A percentile compares a stretch with the other conserved stretches of the same genome.
These are phyloP conservation scores for Jimgerdemannia lactiflua DNA, from an alignment of 192 early-diverging fungal genomes.

Conservation along the genomic window DNA sequence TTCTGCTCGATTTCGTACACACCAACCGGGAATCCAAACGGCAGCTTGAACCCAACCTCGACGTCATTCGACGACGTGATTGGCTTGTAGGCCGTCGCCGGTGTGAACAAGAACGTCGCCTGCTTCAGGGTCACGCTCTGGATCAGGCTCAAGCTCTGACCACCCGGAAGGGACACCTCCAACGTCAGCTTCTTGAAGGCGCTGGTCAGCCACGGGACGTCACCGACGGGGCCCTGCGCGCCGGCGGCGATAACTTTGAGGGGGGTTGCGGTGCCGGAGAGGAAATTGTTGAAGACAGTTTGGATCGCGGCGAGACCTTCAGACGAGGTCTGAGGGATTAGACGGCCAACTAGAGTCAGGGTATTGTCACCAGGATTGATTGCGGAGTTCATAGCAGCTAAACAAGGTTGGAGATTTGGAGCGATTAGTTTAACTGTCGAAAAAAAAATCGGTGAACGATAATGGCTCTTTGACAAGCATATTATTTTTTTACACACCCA, in stretches of 20 bases:
- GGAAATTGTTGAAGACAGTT: slow-evolving; percentile 47
- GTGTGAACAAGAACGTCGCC: slow-evolving; percentile 44
- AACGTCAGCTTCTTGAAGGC: slow-evolving; percentile 43
- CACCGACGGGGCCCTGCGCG: slow-evolving; percentile 27
- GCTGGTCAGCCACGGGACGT: slow-evolving; percentile 30
- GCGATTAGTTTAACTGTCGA: not conserved
- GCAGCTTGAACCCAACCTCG: slow-evolving; percentile 33
- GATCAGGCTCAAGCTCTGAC: slow-evolving; percentile 32
- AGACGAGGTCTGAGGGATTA: slow-evolving; percentile 42
- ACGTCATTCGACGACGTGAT: slow-evolving; percentile 35
- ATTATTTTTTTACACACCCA: too few species aligned
- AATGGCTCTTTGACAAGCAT: too few species aligned
- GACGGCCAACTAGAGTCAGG: slow-evolving; percentile 45
- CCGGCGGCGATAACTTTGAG: slow-evolving; percentile 23
- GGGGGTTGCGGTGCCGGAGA: slow-evolving; percentile 27
- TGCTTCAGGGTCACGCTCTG: slow-evolving; percentile 34
- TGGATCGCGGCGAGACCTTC: slow-evolving; percentile 43
- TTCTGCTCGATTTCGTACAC: slow-evolving; percentile 8
- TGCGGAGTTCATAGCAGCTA: slow-evolving; percentile 10
- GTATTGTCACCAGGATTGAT: slow-evolving; percentile 25
- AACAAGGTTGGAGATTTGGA: slow-evolving; percentile 1
- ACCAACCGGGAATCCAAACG: slow-evolving; percentile 37
- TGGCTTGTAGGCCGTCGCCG: too few species aligned
- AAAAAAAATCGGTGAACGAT: too few species aligned
- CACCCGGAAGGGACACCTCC: slow-evolving; percentile 26